phyloP scores from a whole-genome alignment of 2,329 filamentous ascomycete genomes.

The Aspergillus pseudoterreus region DNA sequence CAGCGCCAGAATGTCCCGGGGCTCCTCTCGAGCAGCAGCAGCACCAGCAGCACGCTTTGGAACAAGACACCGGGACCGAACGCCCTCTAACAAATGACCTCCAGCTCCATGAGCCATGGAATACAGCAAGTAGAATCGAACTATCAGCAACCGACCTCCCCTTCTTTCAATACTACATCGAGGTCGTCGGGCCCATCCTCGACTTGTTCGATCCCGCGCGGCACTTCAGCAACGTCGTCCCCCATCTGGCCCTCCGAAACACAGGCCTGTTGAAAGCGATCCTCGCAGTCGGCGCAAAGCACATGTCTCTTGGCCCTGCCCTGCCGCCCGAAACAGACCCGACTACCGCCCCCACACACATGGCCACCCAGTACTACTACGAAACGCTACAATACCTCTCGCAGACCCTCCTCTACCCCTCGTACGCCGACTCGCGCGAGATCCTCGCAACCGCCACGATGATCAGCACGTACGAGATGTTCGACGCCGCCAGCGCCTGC shows the following conservation, averaged over 20 bases:
- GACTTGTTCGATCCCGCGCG: constrained; percentile 16
- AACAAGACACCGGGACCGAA: not conserved
- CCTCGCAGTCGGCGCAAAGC: constrained; percentile 5
- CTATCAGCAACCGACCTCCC: constrained; percentile 1
- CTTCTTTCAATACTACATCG: constrained; percentile 10
- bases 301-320: constrained; percentile 7
- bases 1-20: not conserved
- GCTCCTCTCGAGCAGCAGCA: not conserved
- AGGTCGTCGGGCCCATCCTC: constrained; percentile 10
- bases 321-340: not conserved
- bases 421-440: constrained; percentile 52
- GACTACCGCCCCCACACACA: constrained; percentile 3
- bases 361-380: constrained; percentile 53
- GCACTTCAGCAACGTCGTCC: constrained; percentile 16
- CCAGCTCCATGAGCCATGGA: constrained; percentile 8
- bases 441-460: constrained; percentile 56
- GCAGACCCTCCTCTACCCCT: constrained; percentile 54
- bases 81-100: constrained; percentile 1
- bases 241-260: constrained; percentile 10
- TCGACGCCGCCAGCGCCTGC: constrained; percentile 42
- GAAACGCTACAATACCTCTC: constrained; percentile 60
- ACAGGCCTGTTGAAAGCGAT: constrained; percentile 10
- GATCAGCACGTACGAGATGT: constrained; percentile 63
- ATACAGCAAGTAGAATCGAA: constrained; percentile 9
- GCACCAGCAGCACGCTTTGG: not conserved